Evolutionary conservation across 352 stramenopile genomes (phyloP), one percentile per base, ranked within the genome.

Genomic region (Globisporangium carolinianum): DNA sequence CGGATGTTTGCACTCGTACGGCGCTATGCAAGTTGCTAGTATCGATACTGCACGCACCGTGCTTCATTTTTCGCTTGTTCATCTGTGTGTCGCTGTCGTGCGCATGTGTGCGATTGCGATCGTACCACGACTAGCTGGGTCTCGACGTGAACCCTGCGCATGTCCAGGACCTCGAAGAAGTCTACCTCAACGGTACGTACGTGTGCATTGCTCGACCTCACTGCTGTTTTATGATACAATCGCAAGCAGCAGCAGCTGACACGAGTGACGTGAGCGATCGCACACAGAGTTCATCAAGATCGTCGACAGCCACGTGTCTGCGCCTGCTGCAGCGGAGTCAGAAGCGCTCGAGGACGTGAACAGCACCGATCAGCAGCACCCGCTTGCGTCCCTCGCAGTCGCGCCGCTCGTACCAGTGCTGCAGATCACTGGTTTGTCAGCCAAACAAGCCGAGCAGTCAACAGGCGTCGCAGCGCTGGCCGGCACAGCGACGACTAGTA

Each of bases 261-360:
- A 43, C 39, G 39, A 43, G 7, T 3, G 39, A 7, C 11, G 39
- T 12, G 11, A 7, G 7, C 39, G 15, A 4, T 41, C 1, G 11
- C 39, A 4, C 51, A 14, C 51, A 88, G 79, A 89, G 57, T 86
- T 87, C 48, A 70, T 89, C 50, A 87, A 89, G 61, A 87, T 89
- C 60, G 71, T 87, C 9, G 79, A 87, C 42, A 83, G 67, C 45
- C 73, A 89, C 52, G 65, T 84, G 14, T 59, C 58, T n/a, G 51
- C 51, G n/a, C 15, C 53, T 42, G 38, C 38, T 5, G 3, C 56
- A 49, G 55, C 45, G 24, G 61, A 51, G 12, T 6, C 48, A 11
- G 38, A 6, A 6, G 38, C 15, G 11, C 14, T 11, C 0, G 15
- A 36, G 5, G 42, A 47, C 42, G n/a, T 6, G 2, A 14, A 17